Evolutionary conservation across 2,329 filamentous ascomycete genomes (phyloP).

Genomic region (Xylariaceae sp.): DNA sequence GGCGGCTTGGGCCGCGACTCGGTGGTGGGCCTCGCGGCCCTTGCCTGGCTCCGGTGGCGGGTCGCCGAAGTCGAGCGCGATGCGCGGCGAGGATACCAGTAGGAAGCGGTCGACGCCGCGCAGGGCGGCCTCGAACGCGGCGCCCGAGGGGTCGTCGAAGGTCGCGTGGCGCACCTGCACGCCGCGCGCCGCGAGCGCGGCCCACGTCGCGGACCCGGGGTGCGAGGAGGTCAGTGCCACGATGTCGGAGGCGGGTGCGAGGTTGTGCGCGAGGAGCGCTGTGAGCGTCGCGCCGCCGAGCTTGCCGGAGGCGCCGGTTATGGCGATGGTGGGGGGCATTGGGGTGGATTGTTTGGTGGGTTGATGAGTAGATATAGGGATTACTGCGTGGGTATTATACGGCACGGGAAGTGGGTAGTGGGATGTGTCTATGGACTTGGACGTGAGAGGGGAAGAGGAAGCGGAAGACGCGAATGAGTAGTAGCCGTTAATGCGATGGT

Average conservation of each 20-base stretch:
- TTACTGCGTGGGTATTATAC: no score
- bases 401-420: no score
- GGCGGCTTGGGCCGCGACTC: conserved; percentile 55
- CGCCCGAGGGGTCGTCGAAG: conserved; percentile 46
- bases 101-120: conserved; percentile 54
- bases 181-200: conserved; percentile 43
- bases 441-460: no score
- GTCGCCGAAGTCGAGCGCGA: conserved; percentile 32
- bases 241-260: conserved; percentile 26
- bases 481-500: no score
- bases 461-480: no score
- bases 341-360: neutral
- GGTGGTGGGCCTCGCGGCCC: conserved; percentile 43
- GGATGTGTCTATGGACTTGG: no score
- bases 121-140: conserved; percentile 51
- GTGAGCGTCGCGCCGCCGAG: conserved; percentile 54
- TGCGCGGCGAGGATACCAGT: conserved; percentile 49
- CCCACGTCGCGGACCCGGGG: conserved; percentile 44
- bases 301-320: conserved; percentile 56
- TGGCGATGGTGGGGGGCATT: conserved; percentile 40
- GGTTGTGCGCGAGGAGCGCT: conserved; percentile 48
- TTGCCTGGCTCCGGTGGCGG: conserved; percentile 25
- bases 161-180: conserved; percentile 54
- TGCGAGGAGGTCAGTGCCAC: conserved; percentile 44
- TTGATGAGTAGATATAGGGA: neutral